Evolutionary conservation across 108 stramenopile species (phyloP), one percentile per base, ranked within the genome.

Genomic region (Heterococcus sp.): DNA sequence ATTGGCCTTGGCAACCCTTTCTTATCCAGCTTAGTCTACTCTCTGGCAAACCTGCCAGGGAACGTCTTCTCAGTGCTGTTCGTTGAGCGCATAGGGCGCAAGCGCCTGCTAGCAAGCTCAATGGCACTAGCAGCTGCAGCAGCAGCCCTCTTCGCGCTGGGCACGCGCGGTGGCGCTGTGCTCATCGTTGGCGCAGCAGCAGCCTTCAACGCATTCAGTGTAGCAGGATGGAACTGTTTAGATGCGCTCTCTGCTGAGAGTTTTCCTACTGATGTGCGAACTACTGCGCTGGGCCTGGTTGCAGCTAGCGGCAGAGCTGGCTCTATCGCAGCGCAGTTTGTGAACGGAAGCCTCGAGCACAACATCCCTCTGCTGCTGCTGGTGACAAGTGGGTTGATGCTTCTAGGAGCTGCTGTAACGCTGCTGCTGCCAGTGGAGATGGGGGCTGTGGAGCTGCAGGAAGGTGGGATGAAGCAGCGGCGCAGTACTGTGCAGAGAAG

Each of bases 31-130:
- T 87, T 88, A 64, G 66, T 88, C 29, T 87, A 82, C 37, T 84
- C 87, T 37, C 75, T 87, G 1, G 86, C 86, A 33, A 87, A 85
- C 77, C 72, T 88, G 0, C 87, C 87, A n/a, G 87, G 87, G 2
- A 88, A 88, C 72, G 38, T 87, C 31, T 66, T 33, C 32, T 87
- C 87, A 5, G 33, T 87, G 2, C 8, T 85, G 28, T 58, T 67
- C 27, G 66, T 83, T 36, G 82, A 83, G 30, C 37, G 75, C 30
- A 26, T 86, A 30, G 87, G 87, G 26, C 75, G 87, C 3, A 35
- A 66, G 8, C 40, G 32, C 26, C 36, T 87, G 37, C 32, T 87
- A 14, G 38, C 67, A 33, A 31, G 2, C 11, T 76, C 81, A 29
- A 87, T 87, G 85, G 31, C 71, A 8, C 14, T 86, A 29, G 87